Conservation (phyloP, 23 red algal genomes). For the Gracilaria vermiculophylla region DNA sequence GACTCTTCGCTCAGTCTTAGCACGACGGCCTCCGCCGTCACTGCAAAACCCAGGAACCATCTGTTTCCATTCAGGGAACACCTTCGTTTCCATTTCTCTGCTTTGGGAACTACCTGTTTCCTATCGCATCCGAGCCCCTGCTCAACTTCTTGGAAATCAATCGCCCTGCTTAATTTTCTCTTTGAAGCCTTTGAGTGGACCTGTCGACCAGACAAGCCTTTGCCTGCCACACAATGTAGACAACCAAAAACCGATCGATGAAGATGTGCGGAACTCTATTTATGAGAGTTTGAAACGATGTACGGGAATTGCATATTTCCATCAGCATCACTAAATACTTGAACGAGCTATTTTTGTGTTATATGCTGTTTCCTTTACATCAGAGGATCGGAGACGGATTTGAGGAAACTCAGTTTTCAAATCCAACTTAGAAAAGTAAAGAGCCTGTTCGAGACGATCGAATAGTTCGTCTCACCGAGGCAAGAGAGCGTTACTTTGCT, state of each 20-base stretch:
- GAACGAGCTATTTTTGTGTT: slow-evolving; percentile 2
- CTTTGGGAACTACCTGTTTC: too few species aligned
- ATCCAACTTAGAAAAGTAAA: too few species aligned
- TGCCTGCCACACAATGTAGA: neutral
- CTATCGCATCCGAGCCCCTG: too few species aligned
- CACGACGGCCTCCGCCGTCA: too few species aligned
- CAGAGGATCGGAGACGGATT: neutral
- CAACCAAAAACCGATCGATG: neutral
- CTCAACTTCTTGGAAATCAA: too few species aligned
- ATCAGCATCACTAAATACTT: neutral
- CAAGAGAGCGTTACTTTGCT: neutral
- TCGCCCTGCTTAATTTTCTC: too few species aligned
- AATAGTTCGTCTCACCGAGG: too few species aligned
- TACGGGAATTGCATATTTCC: slow-evolving; percentile 10
- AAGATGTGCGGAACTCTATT: neutral
- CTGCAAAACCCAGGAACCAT: too few species aligned
- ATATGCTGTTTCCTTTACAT: neutral
- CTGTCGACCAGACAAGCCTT: neutral
- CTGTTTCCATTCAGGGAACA: too few species aligned
- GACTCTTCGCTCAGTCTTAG: too few species aligned
- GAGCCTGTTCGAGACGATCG: too few species aligned
- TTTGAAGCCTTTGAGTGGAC: neutral
- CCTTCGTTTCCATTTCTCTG: too few species aligned
- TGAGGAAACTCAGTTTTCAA: neutral
- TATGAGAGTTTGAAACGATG: slow-evolving; percentile 2